Evolutionary conservation across 2,329 filamentous ascomycete species (phyloP), one percentile per base, ranked within the genome.

Genomic region (Colletotrichum liaoningense): DNA sequence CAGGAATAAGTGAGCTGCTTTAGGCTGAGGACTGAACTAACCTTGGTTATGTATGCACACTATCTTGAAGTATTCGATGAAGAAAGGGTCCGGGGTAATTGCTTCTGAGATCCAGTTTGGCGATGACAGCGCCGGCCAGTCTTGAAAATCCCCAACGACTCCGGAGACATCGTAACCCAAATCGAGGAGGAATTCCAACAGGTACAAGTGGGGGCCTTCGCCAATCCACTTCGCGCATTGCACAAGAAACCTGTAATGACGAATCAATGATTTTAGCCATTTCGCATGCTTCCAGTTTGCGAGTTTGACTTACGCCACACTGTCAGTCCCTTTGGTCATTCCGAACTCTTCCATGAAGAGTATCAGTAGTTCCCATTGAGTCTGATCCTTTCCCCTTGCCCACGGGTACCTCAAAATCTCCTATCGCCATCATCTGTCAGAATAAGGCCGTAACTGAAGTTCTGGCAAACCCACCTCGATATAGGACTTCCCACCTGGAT

Each of bases 391-490:
- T 6, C 1, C 4, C 1, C 0, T 12, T 1, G 4, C 11, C 11
- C 28, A 70, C 1, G 67, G 54, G 2, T 3, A 1, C 4, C 11
- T 6, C 0, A 54, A 0, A 2, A 70, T 3, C 2, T 38, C 54
- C 62, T 58, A 24, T n/a, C 0, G 0, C 1, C 3, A 26, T 5
- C 1, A 26, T 5, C 2, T 42, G 26, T 30, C 0, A 9, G 9
- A 4, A 14, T 14, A 9, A 19, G 2, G 7, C 3, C 7, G 7
- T 5, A 4, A 2, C 4, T 24, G 1, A 28, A 4, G 11, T 2
- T 52, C 1, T 3, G 9, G 4, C 3, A 60, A 11, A 5, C 30
- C 3, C 26, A 72, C 69, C 5, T 72, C 64, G 22, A 72, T 6
- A 33, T 72, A 72, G 2, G 69, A 72, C 1, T 2, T 42, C 2